Evolutionary conservation across 164 flowering plant genomes (phyloP).

Genomic region (Magnolia changhungtana): DNA sequence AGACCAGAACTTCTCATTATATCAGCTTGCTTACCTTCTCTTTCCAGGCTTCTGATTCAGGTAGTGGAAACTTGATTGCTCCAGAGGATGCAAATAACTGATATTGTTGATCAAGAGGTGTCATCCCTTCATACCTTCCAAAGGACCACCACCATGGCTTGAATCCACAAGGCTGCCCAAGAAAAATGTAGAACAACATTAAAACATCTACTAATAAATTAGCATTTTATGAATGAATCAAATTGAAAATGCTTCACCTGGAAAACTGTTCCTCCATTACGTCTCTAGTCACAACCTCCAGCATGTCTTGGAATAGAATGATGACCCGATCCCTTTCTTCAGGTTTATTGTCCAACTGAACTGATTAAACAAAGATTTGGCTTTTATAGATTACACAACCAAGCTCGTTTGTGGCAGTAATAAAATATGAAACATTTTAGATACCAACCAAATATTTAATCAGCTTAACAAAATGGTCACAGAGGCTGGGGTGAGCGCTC

Average conservation of each 20-base stretch:
- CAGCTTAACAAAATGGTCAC: slow-evolving; percentile 70
- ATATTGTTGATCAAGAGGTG: slow-evolving; percentile 53
- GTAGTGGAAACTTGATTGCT: slow-evolving; percentile 74
- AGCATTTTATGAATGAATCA: background rate
- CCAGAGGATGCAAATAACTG: slow-evolving; percentile 81
- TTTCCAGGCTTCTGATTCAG: slow-evolving; percentile 78
- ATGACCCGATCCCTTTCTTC: slow-evolving; percentile 76
- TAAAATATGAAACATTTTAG: background rate
- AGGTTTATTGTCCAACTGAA: slow-evolving; percentile 59
- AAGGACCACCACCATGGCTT: slow-evolving; percentile 63
- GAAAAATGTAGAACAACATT: background rate
- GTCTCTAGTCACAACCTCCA: slow-evolving; percentile 84
- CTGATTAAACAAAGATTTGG: background rate
- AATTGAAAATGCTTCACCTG: slow-evolving; percentile 34
- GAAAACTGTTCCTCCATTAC: slow-evolving; percentile 71
- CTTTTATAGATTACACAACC: background rate
- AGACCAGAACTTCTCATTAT: background rate
- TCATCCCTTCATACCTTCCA: slow-evolving; percentile 52
- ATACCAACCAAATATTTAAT: slow-evolving; percentile 58
- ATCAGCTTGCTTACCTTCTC: slow-evolving; percentile 55
- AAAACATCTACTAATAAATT: background rate
- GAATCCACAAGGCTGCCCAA: slow-evolving; percentile 63
- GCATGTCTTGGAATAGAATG: slow-evolving; percentile 92
- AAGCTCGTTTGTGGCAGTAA: no score
- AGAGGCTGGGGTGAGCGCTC: slow-evolving; percentile 78